Percentiles rank a stretch among this genome's conserved stretches.
phyloP scores from a whole-genome alignment of 148 eudicot species.

The Talinum fruticosum region DNA sequence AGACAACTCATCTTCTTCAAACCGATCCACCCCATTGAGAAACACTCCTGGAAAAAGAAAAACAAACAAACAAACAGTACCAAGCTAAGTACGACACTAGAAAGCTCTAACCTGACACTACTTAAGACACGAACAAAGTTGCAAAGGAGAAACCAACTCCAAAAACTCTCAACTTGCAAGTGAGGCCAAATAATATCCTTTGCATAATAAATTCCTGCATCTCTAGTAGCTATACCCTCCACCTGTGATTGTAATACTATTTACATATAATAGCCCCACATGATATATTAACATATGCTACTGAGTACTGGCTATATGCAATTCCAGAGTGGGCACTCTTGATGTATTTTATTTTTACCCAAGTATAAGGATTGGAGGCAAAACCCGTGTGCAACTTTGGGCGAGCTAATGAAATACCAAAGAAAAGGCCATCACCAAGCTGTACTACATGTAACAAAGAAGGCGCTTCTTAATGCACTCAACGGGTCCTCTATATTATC shows the following conservation, averaged over 20 bases:
- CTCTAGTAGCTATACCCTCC: no score
- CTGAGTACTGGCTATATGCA: not conserved
- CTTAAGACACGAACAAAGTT: not conserved
- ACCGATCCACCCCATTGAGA: slow-evolving; percentile 57
- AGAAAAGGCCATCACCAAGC: not conserved
- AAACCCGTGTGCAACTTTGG: not conserved
- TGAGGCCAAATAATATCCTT: no score
- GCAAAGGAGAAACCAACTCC: not conserved
- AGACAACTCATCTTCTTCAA: slow-evolving; percentile 39
- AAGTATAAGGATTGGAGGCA: not conserved
- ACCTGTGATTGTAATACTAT: slow-evolving; percentile 1
- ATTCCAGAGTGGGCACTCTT: not conserved
- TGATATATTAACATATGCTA: not conserved
- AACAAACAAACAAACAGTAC: no score
- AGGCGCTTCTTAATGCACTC: not conserved
- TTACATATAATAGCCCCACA: not conserved
- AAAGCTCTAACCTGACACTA: not conserved
- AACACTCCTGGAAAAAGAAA: slow-evolving; percentile 56
- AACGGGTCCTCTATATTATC: no score
- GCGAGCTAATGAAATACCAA: not conserved
- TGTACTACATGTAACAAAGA: not conserved
- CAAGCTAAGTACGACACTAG: not conserved
- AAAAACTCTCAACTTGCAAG: no score
- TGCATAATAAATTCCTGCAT: no score
- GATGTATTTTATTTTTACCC: not conserved